These are phyloP conservation scores for Amyloporia xantha DNA, from an alignment of 768 basidiomycete genomes.

Conservation along the genomic window DNA sequence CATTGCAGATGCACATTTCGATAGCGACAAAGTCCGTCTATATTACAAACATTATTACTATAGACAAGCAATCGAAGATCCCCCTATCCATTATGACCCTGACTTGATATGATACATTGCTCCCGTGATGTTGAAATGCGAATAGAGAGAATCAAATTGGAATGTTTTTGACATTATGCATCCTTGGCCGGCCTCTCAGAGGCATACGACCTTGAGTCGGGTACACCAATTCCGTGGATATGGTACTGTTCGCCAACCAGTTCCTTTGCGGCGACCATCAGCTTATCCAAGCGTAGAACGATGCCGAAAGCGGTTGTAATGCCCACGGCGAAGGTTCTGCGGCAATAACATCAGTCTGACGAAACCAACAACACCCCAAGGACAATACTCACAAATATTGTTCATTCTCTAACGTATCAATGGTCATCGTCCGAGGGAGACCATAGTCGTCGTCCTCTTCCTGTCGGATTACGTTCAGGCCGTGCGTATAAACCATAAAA, in stretches of 20 bases:
- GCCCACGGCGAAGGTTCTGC: constrained; percentile 65
- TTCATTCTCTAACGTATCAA: constrained; percentile 68
- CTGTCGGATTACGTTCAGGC: constrained; percentile 60
- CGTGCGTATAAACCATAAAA: constrained; percentile 43
- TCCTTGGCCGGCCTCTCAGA: not conserved
- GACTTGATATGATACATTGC: too few relatives aligned
- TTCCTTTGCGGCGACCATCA: constrained; percentile 81
- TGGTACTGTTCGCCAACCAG: constrained; percentile 84
- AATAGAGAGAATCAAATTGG: not conserved
- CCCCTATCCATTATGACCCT: too few relatives aligned
- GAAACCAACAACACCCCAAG: too few relatives aligned
- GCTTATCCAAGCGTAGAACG: constrained; percentile 63
- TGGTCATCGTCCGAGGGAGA: constrained; percentile 60
- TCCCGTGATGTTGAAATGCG: too few relatives aligned
- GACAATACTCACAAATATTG: constrained; percentile 61
- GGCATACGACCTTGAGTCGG: not conserved
- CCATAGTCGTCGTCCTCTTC: constrained; percentile 73
- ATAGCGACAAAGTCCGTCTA: too few relatives aligned
- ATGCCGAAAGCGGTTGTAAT: constrained; percentile 64
- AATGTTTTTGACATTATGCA: not conserved
- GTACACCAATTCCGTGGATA: constrained; percentile 57
- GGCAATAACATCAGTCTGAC: too few relatives aligned
- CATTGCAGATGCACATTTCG: too few relatives aligned
- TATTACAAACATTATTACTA: too few relatives aligned
- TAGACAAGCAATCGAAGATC: too few relatives aligned